Evolutionary conservation across 257 asterid genomes (phyloP).

Genomic region (Leptodermis oblonga): DNA sequence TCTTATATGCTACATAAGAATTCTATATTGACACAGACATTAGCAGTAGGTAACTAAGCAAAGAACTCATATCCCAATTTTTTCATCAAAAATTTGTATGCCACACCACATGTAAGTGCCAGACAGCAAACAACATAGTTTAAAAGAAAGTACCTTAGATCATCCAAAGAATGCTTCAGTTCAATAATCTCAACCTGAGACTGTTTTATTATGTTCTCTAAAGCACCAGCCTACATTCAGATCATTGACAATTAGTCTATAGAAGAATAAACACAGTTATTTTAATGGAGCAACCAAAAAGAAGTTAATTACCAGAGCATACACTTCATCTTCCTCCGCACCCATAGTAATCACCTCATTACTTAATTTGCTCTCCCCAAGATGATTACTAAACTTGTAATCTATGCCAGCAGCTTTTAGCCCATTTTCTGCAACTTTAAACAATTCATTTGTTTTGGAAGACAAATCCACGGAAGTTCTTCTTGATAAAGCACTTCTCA

Average conservation of each 20-base stretch:
- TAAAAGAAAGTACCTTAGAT: conserved; percentile 59
- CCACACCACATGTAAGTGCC: not conserved
- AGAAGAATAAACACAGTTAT: conserved; percentile 9
- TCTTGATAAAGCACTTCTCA: conserved; percentile 77
- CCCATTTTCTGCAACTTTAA: conserved; percentile 91
- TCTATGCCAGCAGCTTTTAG: conserved; percentile 85
- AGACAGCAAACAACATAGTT: not conserved
- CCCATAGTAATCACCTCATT: conserved; percentile 39
- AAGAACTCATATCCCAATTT: not conserved
- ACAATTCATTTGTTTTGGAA: conserved; percentile 74
- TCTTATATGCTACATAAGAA: not conserved
- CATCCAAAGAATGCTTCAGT: conserved; percentile 87
- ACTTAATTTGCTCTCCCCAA: conserved; percentile 28
- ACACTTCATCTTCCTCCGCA: conserved; percentile 77
- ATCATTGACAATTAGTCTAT: conserved; percentile 21
- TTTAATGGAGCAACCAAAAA: conserved; percentile 4
- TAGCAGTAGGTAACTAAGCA: not conserved
- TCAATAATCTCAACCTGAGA: conserved; percentile 96
- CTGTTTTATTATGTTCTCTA: conserved; percentile 90
- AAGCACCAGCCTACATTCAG: conserved; percentile 69
- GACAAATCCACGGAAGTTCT: conserved; percentile 75
- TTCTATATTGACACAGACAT: not conserved
- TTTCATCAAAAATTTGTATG: not conserved
- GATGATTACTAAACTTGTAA: conserved; percentile 56
- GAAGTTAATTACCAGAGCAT: conserved; percentile 61